phyloP scores from a whole-genome alignment of 1,139 yeast species.

The Geotrichum australiense region DNA sequence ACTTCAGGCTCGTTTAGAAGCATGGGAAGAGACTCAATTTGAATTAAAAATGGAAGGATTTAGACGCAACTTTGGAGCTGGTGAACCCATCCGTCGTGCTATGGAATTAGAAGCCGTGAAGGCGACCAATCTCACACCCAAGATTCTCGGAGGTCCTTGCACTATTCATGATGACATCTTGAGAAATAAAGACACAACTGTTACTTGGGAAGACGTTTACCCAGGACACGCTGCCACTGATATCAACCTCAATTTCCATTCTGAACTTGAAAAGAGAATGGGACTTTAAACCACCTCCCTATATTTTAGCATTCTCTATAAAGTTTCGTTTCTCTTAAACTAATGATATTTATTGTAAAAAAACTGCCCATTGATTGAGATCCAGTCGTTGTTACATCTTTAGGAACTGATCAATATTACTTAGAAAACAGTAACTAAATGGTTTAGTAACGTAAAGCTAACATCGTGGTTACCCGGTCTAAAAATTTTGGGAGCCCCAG shows the following conservation, averaged over 20 bases:
- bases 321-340: too few relatives aligned
- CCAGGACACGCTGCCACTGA: slow-evolving; percentile 31
- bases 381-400: too few relatives aligned
- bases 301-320: too few relatives aligned
- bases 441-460: too few relatives aligned
- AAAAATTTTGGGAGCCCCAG: not conserved
- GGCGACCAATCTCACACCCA: slow-evolving; percentile 63
- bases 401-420: too few relatives aligned
- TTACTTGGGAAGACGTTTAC: slow-evolving; percentile 95
- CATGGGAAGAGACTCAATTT: slow-evolving; percentile 77
- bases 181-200: slow-evolving; percentile 60
- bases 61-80: slow-evolving; percentile 83
- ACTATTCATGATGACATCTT: slow-evolving; percentile 70
- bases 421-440: too few relatives aligned
- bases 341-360: too few relatives aligned
- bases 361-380: too few relatives aligned
- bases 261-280: slow-evolving; percentile 62
- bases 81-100: slow-evolving; percentile 84
- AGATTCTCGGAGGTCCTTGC: slow-evolving; percentile 45
- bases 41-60: slow-evolving; percentile 68
- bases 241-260: slow-evolving; percentile 49
- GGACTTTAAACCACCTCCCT: slow-evolving; percentile 13
- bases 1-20: slow-evolving; percentile 60
- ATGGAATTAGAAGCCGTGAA: slow-evolving; percentile 80
- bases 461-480: too few relatives aligned